phyloP scores from a whole-genome alignment of 345 rosid genomes.

The Eutrema japonicum region DNA sequence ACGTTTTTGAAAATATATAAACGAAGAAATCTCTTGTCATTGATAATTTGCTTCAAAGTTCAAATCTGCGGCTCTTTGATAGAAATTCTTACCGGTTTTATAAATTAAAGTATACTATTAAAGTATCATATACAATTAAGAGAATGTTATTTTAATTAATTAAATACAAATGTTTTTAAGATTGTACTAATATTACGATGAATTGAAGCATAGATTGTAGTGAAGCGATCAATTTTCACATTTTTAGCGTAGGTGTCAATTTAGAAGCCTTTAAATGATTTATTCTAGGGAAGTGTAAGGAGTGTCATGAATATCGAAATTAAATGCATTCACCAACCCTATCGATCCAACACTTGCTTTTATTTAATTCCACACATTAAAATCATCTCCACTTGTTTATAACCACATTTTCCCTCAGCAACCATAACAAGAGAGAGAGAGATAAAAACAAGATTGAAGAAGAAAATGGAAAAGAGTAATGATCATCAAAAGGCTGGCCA shows the following conservation, averaged over 20 bases:
- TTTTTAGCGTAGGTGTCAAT: neutral
- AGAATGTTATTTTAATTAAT: no score
- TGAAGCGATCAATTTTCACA: conserved; percentile 3
- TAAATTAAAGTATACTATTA: neutral
- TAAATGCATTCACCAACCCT: conserved; percentile 46
- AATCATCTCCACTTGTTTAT: conserved; percentile 29
- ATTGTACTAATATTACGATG: neutral
- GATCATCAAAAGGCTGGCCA: conserved; percentile 34
- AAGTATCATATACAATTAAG: no score
- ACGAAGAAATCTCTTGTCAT: neutral
- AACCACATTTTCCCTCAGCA: conserved; percentile 30
- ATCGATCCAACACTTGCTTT: conserved; percentile 34
- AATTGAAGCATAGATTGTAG: conserved; percentile 16
- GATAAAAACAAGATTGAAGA: neutral
- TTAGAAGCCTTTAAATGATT: conserved; percentile 27
- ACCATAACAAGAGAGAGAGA: conserved; percentile 21
- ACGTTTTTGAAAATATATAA: neutral
- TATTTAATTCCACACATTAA: conserved; percentile 33
- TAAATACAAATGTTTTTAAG: neutral
- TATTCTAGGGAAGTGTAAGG: conserved; percentile 28
- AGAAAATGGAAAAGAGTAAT: conserved; percentile 39
- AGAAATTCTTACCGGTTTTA: neutral
- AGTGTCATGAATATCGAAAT: conserved; percentile 37
- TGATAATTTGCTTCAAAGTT: conserved; percentile 1
- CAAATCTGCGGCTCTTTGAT: conserved; percentile 14